phyloP scores from a whole-genome alignment of 2,329 filamentous ascomycete species.

The Stylonectria norvegica region DNA sequence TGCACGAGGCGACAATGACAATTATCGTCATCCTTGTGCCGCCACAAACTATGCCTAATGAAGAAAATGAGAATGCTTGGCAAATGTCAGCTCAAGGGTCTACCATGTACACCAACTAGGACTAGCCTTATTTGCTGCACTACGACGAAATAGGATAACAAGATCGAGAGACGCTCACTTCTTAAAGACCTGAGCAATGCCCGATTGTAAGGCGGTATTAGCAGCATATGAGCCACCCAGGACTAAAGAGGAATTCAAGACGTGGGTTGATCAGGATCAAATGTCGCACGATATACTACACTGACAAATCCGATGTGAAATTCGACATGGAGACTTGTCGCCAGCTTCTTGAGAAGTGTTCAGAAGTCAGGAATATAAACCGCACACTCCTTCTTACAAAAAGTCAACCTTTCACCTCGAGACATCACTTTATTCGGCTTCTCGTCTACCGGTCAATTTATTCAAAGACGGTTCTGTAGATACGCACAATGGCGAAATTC shows the following conservation, averaged over 20 bases:
- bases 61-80: conserved; percentile 11
- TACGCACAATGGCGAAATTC: conserved; percentile 7
- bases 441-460: background rate
- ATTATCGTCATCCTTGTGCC: background rate
- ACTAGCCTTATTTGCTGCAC: no score
- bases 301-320: background rate
- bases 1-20: background rate
- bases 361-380: no score
- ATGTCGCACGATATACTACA: background rate
- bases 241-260: background rate
- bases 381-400: background rate
- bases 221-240: no score
- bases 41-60: background rate
- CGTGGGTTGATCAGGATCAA: background rate
- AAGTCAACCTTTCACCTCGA: background rate
- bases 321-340: no score
- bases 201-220: no score
- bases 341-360: no score
- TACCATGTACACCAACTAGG: no score
- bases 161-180: background rate
- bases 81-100: no score
- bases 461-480: background rate
- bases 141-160: conserved; percentile 7
- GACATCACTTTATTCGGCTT: no score
- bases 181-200: background rate